Percentiles rank a stretch among this genome's conserved stretches.
Conservation (phyloP, 2,329 filamentous ascomycete species). For the Torrubiella hemipterigena region DNA sequence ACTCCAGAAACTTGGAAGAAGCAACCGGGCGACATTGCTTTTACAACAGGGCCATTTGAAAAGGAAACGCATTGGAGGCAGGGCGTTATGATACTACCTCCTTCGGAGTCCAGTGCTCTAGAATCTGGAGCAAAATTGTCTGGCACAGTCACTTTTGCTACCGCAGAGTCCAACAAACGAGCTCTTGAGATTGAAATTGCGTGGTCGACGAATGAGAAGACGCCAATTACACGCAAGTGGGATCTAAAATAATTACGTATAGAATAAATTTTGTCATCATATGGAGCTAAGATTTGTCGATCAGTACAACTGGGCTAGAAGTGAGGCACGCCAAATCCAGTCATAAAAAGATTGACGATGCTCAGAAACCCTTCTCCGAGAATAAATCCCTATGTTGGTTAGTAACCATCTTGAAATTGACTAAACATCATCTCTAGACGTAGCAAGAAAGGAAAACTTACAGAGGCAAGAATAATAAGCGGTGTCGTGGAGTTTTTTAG, state of each 20-base stretch:
- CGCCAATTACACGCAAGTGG: slow-evolving; percentile 37
- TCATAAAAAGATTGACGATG: slow-evolving; percentile 77
- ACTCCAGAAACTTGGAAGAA: slow-evolving; percentile 53
- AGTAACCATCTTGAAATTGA: slow-evolving; percentile 3
- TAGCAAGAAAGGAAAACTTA: too few species aligned
- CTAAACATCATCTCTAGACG: neutral
- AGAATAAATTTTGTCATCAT: too few species aligned
- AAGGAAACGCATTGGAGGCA: slow-evolving; percentile 87
- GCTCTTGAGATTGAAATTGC: slow-evolving; percentile 52
- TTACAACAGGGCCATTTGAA: slow-evolving; percentile 72
- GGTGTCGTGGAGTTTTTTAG: slow-evolving; percentile 51
- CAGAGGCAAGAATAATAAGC: slow-evolving; percentile 75
- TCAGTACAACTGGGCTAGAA: slow-evolving; percentile 27
- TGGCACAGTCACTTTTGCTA: slow-evolving; percentile 60
- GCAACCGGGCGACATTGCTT: slow-evolving; percentile 55
- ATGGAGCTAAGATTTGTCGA: neutral
- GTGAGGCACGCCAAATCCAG: slow-evolving; percentile 66
- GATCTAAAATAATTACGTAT: slow-evolving; percentile 25
- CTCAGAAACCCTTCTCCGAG: slow-evolving; percentile 85
- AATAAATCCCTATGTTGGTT: slow-evolving; percentile 57
- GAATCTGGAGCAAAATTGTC: slow-evolving; percentile 46
- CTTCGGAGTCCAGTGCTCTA: slow-evolving; percentile 33
- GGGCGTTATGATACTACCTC: slow-evolving; percentile 60
- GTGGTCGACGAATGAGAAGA: slow-evolving; percentile 40
- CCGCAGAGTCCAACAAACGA: slow-evolving; percentile 57